A percentile compares a stretch with the other conserved stretches of the same genome.
Evolutionary conservation across 306 rosid species (phyloP).

Genomic region (Spatholobus suberectus): DNA sequence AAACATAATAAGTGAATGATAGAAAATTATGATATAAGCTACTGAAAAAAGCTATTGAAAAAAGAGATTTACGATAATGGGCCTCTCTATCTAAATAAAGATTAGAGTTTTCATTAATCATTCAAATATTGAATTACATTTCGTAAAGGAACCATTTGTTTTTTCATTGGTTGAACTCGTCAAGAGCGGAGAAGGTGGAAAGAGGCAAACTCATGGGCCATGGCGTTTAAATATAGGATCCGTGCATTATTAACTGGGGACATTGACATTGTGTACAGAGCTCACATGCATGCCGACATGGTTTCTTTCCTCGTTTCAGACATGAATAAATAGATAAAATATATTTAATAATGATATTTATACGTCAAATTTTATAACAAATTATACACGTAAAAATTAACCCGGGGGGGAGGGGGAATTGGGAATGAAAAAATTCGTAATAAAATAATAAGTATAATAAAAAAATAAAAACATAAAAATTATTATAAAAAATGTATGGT

Average conservation of each 20-base stretch:
- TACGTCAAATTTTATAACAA: not conserved
- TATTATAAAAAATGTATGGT: not conserved
- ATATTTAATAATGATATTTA: not conserved
- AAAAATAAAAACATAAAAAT: no score
- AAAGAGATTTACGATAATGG: not conserved
- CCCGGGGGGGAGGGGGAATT: no score
- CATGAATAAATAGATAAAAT: not conserved
- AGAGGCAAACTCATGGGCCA: conserved; percentile 8
- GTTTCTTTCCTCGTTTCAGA: conserved; percentile 1
- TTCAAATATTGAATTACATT: not conserved
- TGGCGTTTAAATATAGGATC: not conserved
- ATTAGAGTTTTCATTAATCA: not conserved
- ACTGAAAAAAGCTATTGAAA: not conserved
- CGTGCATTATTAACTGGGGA: conserved; percentile 35
- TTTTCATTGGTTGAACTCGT: not conserved
- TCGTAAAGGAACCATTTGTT: not conserved
- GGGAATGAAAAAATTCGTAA: not conserved
- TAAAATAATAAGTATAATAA: not conserved
- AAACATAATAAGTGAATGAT: not conserved
- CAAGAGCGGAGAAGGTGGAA: not conserved
- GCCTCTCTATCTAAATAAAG: not conserved
- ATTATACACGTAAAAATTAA: not conserved
- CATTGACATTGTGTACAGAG: conserved; percentile 26
- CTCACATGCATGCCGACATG: conserved; percentile 49
- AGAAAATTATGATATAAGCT: not conserved